Evolutionary conservation across 139 green algal species (phyloP).

Genomic region (Volvox africanus): DNA sequence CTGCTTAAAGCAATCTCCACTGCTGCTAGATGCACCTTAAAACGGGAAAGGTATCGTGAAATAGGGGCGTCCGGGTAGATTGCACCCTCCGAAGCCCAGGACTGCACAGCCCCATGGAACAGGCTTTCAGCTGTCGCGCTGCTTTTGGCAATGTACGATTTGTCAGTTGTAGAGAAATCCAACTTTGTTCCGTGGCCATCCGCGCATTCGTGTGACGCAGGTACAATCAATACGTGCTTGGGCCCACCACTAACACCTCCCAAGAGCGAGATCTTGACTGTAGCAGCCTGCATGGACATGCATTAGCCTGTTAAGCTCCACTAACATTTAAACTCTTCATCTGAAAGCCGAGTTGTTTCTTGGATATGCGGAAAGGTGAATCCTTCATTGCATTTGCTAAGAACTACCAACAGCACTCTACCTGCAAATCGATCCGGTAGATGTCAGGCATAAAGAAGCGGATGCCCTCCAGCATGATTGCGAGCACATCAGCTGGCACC

Average conservation of each 20-base stretch:
- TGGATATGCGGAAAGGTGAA: too few relatives aligned
- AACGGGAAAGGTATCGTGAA: conserved; percentile 48
- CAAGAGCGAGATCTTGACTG: not conserved
- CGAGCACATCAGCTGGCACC: not conserved
- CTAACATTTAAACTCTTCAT: too few relatives aligned
- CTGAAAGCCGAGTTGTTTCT: too few relatives aligned
- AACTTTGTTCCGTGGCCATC: conserved; percentile 29
- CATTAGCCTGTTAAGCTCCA: not conserved
- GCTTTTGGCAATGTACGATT: not conserved
- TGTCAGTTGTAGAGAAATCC: not conserved
- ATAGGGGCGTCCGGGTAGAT: conserved; percentile 53
- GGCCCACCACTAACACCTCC: not conserved
- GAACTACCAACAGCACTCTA: not conserved
- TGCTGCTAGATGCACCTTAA: conserved; percentile 38
- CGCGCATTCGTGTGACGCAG: not conserved
- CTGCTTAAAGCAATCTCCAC: conserved; percentile 40
- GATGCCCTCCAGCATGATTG: conserved; percentile 36
- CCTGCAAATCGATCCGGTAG: conserved; percentile 17
- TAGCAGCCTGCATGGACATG: conserved; percentile 3
- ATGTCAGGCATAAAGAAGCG: conserved; percentile 17
- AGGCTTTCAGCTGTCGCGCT: not conserved
- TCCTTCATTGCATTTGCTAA: too few relatives aligned
- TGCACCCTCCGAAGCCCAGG: not conserved
- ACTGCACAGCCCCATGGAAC: not conserved
- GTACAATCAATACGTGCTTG: conserved; percentile 15